These are phyloP conservation scores for Paragyromitra xinjiangensis DNA, from an alignment of 495 filamentous ascomycete species.

Conservation along the genomic window DNA sequence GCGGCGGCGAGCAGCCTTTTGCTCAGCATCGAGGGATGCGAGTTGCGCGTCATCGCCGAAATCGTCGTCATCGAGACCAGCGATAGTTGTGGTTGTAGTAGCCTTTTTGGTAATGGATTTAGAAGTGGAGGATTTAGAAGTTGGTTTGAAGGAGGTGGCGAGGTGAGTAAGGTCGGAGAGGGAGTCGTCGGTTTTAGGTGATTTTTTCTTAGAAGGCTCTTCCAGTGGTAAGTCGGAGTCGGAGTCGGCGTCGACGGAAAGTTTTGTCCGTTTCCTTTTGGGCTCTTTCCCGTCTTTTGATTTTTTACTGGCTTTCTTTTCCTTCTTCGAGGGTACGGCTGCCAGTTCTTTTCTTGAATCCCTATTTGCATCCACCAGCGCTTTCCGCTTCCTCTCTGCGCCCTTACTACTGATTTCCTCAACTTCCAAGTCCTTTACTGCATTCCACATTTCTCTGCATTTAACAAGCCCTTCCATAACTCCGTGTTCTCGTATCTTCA, in stretches of 20 bases:
- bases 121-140: slow-evolving; percentile 53
- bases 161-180: slow-evolving; percentile 76
- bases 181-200: slow-evolving; percentile 62
- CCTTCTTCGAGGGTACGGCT: slow-evolving; percentile 42
- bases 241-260: slow-evolving; percentile 54
- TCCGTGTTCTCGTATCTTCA: slow-evolving; percentile 77
- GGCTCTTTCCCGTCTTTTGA: slow-evolving; percentile 55
- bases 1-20: slow-evolving; percentile 87
- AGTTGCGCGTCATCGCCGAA: slow-evolving; percentile 73
- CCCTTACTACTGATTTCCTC: slow-evolving; percentile 53
- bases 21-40: slow-evolving; percentile 72
- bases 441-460: slow-evolving; percentile 81
- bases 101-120: slow-evolving; percentile 52
- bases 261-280: slow-evolving; percentile 58
- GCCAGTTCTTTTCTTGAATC: slow-evolving; percentile 48
- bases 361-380: slow-evolving; percentile 39
- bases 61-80: slow-evolving; percentile 62
- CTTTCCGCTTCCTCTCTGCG: slow-evolving; percentile 57
- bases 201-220: slow-evolving; percentile 61
- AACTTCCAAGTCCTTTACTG: slow-evolving; percentile 69
- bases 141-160: slow-evolving; percentile 59
- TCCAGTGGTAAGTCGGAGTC: slow-evolving; percentile 58
- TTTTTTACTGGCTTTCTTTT: slow-evolving; percentile 57
- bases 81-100: slow-evolving; percentile 48
- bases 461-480: slow-evolving; percentile 86